Base-by-base conservation (phyloP, 1,284 basidiomycete genomes). In the Thelephora terrestris region DNA sequence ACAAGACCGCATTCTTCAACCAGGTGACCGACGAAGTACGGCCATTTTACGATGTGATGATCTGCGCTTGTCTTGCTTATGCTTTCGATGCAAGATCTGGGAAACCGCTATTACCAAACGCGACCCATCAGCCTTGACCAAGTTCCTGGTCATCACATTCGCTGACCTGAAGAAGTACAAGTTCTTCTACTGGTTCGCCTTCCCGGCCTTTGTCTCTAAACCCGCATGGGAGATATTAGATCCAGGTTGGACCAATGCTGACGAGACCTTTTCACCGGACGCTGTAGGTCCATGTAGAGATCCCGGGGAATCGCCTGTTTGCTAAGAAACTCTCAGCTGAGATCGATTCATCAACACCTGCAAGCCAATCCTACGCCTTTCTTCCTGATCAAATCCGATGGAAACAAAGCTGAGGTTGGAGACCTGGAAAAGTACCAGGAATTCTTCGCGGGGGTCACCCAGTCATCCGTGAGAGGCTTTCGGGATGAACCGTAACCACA, bases 81-180 rank as follows among this genome's bases (percentile, higher is more conserved):
- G 47, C 34, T 43, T 14, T 17, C 29, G 29, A 32, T 32, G 29
- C 5, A 56, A 86, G 81, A 82, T 85, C 52, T 87, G 84, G 85
- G 66, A 77, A 23, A 68, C 71, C 52, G 25, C 25, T 5, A 75
- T 81, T 48, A 54, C 71, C 44, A 60, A 70, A 35, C 71, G 71
- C 45, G 75, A 79, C 50, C 67, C 74, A 0, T 61, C 73, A 3
- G 64, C 71, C 9, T 71, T 97, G 44, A 87, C 79, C 49, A 74
- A 75, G 2, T 98, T 98, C 66, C 71, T 97, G 14, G 71, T 96
- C 23, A 85, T 99, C 55, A 91, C 92, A 0, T 99, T 86, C 59
- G 90, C 96, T 0, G 96, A 99, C 64, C 81, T 99, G 51, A 99
- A 99, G 73, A 97, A 95, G 66, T 98, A 95, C 71, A 87, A 86